Evolutionary conservation across 192 early-diverging fungal species (phyloP).

Genomic region (Coemansia sp.): DNA sequence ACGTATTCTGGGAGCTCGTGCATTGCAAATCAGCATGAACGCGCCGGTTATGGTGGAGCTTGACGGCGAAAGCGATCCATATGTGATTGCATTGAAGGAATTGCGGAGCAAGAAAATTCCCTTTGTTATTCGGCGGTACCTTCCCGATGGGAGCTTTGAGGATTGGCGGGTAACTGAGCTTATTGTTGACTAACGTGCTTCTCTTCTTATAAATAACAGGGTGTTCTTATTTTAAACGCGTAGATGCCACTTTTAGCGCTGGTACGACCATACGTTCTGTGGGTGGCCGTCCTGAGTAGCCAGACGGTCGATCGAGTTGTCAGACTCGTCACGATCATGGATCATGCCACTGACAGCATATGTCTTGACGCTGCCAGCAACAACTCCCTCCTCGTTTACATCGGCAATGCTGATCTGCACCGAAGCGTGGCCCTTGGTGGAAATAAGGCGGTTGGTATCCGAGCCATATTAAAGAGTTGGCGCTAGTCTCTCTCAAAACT

Average conservation of each 20-base stretch:
- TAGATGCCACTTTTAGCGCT: conserved; percentile 54
- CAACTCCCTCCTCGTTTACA: conserved; percentile 78
- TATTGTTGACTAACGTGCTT: conserved; percentile 60
- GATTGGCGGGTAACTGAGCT: conserved; percentile 93
- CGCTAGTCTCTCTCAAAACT: too few relatives aligned
- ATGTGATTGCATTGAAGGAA: conserved; percentile 93
- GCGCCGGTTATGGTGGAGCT: conserved; percentile 97
- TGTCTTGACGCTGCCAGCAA: conserved; percentile 66
- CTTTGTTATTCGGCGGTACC: conserved; percentile 84
- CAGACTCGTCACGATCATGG: conserved; percentile 82
- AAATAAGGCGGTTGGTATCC: conserved; percentile 96
- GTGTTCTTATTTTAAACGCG: background rate
- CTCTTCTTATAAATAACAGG: background rate
- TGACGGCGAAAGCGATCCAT: conserved; percentile 89
- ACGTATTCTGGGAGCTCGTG: conserved; percentile 84
- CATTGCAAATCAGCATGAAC: conserved; percentile 97
- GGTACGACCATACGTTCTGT: conserved; percentile 74
- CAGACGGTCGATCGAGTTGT: conserved; percentile 96
- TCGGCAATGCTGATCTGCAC: conserved; percentile 93
- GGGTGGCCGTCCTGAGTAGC: conserved; percentile 71
- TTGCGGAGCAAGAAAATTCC: conserved; percentile 90
- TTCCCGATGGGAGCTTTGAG: conserved; percentile 93
- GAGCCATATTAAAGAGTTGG: conserved; percentile 56
- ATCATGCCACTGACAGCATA: conserved; percentile 79
- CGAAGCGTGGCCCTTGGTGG: conserved; percentile 97